Evolutionary conservation across 139 green algal species (phyloP), one percentile per base, ranked within the genome.

Genomic region (Chlamydomonas incerta): DNA sequence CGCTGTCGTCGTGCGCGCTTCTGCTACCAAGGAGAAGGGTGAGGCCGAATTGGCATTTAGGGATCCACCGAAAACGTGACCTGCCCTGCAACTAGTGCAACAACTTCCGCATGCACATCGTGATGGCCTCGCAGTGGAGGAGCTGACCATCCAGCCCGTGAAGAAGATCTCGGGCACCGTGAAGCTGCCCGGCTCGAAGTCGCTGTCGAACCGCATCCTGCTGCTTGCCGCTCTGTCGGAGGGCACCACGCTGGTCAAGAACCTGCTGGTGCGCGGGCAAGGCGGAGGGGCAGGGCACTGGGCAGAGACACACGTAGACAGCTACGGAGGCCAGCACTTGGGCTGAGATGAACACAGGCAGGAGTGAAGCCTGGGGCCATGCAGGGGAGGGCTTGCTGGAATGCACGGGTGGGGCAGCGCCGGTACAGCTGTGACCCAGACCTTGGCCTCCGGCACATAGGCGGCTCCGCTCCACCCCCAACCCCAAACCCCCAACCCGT

Each of bases 121-220:
- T 50, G 41, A 80, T 80, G 47, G 33, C 23, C 21, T 31, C 10
- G 81, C 88, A 92, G 88, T 92, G 28, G 89, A 94, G 37, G 88
- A 95, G 87, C 86, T 95, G 67, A 83, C 86, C 0, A 46, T 97
- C 13, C 87, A 95, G 85, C 94, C 93, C 1, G 93, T 96, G 31
- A 91, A 91, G 73, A 90, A 80, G 28, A 94, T 97, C 37, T 90
- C 86, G 58, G 93, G 94, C 29, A 89, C 87, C 0, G 95, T 98
- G 28, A 94, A 92, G 77, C 93, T 99, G 35, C 98, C 98, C 15
- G 98, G 98, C n/a, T 98, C 94, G 50, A 99, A 99, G 88, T 98
- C 95, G 3, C 91, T 99, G 18, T 98, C 95, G 34, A 99, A 99
- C 89, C 91, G 98, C 68, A 96, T 98, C 23, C 92, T 99, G 76